Evolutionary conservation across 345 rosid species (phyloP).

Genomic region (Hypericum androsaemum): DNA sequence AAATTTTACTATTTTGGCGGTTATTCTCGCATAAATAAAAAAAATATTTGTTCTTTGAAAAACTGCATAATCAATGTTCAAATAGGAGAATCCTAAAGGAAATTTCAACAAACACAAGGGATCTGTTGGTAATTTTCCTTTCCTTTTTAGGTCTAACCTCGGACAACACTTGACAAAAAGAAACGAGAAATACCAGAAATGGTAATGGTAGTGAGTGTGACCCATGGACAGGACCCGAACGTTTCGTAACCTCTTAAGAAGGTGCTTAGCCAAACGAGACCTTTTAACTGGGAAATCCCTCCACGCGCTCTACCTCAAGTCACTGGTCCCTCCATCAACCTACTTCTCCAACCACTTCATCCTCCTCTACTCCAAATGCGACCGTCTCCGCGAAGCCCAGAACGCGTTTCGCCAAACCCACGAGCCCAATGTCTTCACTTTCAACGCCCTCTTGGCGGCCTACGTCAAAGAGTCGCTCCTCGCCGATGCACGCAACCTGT

Average conservation of each 20-base stretch:
- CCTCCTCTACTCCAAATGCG: constrained; percentile 80
- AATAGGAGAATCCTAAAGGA: no score
- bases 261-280: constrained; percentile 43
- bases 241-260: constrained; percentile 47
- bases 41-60: no score
- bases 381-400: constrained; percentile 40
- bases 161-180: no score
- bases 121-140: no score
- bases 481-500: constrained; percentile 46
- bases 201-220: no score
- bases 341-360: constrained; percentile 82
- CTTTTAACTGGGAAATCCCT: constrained; percentile 56
- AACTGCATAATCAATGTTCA: no score
- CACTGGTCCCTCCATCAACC: constrained; percentile 53
- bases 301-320: constrained; percentile 60
- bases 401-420: constrained; percentile 37
- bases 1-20: no score
- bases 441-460: constrained; percentile 51
- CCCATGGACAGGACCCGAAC: constrained; percentile 6
- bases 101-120: no score
- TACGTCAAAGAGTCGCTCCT: constrained; percentile 38
- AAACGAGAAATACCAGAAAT: no score
- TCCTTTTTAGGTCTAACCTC: no score
- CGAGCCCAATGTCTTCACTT: constrained; percentile 64
- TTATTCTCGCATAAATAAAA: no score